Evolutionary conservation across 208 protist genomes (phyloP), one percentile per base, ranked within the genome.

Genomic region (Trypanosoma grayi): DNA sequence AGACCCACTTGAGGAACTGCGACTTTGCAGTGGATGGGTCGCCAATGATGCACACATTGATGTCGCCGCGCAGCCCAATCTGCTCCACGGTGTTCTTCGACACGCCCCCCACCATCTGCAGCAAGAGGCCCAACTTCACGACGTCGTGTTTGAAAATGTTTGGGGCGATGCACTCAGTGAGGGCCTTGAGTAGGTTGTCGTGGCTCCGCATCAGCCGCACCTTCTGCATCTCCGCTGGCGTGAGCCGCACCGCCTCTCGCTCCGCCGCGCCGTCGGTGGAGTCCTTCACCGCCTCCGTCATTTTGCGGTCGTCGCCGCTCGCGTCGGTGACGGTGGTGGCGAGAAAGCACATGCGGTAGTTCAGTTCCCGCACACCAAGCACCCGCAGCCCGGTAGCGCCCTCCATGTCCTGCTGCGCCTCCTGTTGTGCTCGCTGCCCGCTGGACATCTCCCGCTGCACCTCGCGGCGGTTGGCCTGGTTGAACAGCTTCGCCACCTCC

Each of bases 11-110:
- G 4, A 99, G 77, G 68, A 99, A 99, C 67, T 99, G 98, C 10
- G 94, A 99, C 79, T 99, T 99, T 2, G 98, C 97, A 4, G 97
- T 99, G 25, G 92, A 95, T 0, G 99, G 98, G 80, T 99, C 99
- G 31, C 99, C 99, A 31, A 99, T 97, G 37, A 99, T 94, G 81
- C 95, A 99, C 28, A 99, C 85, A 83, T 99, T 99, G 67, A 99
- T 99, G 73, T 99, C 99, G 30, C 99, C 98, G 44, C 98, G 79
- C 0, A 99, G 73, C 9, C 90, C 81, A 62, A 98, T 98, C 24
- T 71, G 74, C 55, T 98, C 96, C 7, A 90, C 37, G 9, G 98
- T 99, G 1, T 64, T 75, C 81, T 99, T 99, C 20, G 98, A 95
- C 9, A 99, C 98, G 10, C 98, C 99, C 34, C 99, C 98, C 18